A percentile compares a stretch with the other conserved stretches of the same genome.
Evolutionary conservation across 1,284 basidiomycete species (phyloP).

Genomic region (Xanthoconium separans): DNA sequence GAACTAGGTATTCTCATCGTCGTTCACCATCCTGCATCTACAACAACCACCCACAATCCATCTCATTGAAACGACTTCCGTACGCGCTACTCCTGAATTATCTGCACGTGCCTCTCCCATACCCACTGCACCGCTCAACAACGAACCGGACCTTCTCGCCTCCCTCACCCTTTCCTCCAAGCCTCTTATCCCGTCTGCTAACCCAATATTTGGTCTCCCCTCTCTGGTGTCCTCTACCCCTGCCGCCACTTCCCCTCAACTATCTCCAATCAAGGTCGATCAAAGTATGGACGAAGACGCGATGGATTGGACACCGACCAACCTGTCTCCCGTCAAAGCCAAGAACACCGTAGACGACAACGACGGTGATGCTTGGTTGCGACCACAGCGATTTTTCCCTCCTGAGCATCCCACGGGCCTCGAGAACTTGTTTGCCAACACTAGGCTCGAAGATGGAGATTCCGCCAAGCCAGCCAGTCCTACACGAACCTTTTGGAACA

Average conservation of each 20-base stretch:
- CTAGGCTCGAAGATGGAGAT: constrained; percentile 52
- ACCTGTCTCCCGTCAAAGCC: constrained; percentile 29
- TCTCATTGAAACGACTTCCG: constrained; percentile 54
- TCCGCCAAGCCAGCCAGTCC: not conserved
- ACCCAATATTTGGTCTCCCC: constrained; percentile 67
- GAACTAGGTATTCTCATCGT: constrained; percentile 48
- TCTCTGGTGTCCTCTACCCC: constrained; percentile 41
- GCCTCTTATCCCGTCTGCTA: constrained; percentile 43
- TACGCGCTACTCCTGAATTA: constrained; percentile 37
- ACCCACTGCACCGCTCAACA: constrained; percentile 31
- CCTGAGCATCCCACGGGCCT: constrained; percentile 77
- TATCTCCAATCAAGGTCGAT: constrained; percentile 22
- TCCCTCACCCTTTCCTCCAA: constrained; percentile 63
- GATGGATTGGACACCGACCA: constrained; percentile 70
- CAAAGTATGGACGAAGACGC: constrained; percentile 47
- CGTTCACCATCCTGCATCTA: constrained; percentile 53
- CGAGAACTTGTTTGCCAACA: constrained; percentile 67
- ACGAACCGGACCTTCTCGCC: constrained; percentile 60
- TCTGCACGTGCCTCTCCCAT: constrained; percentile 26
- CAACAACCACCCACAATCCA: constrained; percentile 66
- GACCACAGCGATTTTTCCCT: constrained; percentile 71
- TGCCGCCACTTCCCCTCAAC: constrained; percentile 13
- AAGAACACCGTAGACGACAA: constrained; percentile 20
- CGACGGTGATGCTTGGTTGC: constrained; percentile 49
- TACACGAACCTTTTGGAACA: not conserved